Base-by-base conservation (phyloP, 352 stramenopile species). In the Globisporangium mamillatum region DNA sequence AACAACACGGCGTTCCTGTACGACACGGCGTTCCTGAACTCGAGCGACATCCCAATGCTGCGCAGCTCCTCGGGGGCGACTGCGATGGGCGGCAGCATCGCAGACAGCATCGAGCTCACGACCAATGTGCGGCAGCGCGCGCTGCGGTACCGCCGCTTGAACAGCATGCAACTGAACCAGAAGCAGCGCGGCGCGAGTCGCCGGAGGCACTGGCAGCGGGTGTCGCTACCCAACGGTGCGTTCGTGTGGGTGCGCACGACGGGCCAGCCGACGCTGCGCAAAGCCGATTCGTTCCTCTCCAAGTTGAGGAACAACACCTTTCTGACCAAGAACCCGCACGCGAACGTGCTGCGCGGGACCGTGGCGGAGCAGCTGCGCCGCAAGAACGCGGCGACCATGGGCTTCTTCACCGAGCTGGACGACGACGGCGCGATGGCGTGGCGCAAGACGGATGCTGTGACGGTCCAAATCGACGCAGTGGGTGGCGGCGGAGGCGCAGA, bases 361-460 rank as follows among this genome's bases (percentile, higher is more conserved):
- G 73, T 92, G 46, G 79, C 79, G 0, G 81, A 89, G 53, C 82
- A 90, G 68, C 60, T 92, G n/a, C 84, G 83, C 66, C 79, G 84
- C n/a, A 92, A 92, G 62, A 92, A 92, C 65, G 82, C 81, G 16
- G 80, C 73, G 18, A 90, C 82, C 1, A 85, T 92, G 76, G 81
- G 81, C 0, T 90, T 88, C 64, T 88, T 90, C 72, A 81, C 80
- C 27, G 82, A 89, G 62, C 58, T 88, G 1, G 82, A 79, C 60
- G 72, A 80, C 10, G 67, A 78, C 9, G 82, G 82, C 53, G 38
- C 79, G 12, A 53, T 90, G 8, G 64, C 72, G 36, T 89, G 78
- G 74, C 67, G 73, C 24, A 87, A 89, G 71, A 86, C 79, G 6
- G 78, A 89, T 60, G 75, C 69, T 16, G 70, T 88, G 4, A 68